Evolutionary conservation across 768 basidiomycete genomes (phyloP).

Genomic region (Boletus bicolor): DNA sequence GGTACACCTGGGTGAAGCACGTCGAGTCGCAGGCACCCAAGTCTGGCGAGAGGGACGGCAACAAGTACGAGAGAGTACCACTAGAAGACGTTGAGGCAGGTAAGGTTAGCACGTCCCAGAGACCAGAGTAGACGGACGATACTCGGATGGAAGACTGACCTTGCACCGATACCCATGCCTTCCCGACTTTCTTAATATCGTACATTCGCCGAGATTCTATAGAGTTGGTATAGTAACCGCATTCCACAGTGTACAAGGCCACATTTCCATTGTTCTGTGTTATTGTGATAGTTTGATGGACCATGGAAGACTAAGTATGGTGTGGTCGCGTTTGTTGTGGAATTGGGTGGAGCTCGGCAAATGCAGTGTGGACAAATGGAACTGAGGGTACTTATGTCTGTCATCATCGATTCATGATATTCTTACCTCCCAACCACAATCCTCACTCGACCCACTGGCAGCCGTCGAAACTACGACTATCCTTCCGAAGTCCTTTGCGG

Average conservation of each 20-base stretch:
- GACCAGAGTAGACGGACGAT: slow-evolving; percentile 27
- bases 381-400: not conserved
- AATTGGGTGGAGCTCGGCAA: slow-evolving; percentile 6
- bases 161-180: slow-evolving; percentile 14
- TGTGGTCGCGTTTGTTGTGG: not conserved
- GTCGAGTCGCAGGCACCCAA: slow-evolving; percentile 51
- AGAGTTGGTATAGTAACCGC: slow-evolving; percentile 7
- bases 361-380: not conserved
- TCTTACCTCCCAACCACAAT: slow-evolving; percentile 2
- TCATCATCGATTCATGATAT: slow-evolving; percentile 16
- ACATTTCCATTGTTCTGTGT: slow-evolving; percentile 1
- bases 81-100: slow-evolving; percentile 64
- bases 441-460: not conserved
- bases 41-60: slow-evolving; percentile 25
- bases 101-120: slow-evolving; percentile 21
- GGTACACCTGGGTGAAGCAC: slow-evolving; percentile 89
- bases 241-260: slow-evolving; percentile 3
- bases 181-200: slow-evolving; percentile 4
- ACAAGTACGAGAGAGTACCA: slow-evolving; percentile 57
- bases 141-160: slow-evolving; percentile 2
- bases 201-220: slow-evolving; percentile 7
- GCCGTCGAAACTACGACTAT: not conserved
- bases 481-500: not conserved
- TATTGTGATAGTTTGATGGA: not conserved
- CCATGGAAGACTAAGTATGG: no score